Evolutionary conservation across 2,329 filamentous ascomycete genomes (phyloP).

Genomic region (Peltaster fructicola): DNA sequence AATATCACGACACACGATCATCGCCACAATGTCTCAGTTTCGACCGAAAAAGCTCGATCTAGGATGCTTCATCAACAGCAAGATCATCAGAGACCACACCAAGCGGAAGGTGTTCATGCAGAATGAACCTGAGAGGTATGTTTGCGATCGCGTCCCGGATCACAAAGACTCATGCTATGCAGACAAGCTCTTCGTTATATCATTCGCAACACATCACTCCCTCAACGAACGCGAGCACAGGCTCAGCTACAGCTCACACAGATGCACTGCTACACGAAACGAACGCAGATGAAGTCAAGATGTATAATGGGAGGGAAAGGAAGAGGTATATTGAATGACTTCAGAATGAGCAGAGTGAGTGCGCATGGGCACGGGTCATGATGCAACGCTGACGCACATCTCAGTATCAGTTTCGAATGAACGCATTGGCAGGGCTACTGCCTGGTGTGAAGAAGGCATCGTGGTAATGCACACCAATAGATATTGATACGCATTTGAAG

Average conservation of each 20-base stretch:
- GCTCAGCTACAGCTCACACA: conserved; percentile 83
- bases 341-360: conserved; percentile 77
- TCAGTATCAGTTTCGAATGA: conserved; percentile 86
- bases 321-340: conserved; percentile 79
- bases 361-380: conserved; percentile 8
- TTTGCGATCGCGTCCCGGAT: neutral
- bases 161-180: neutral
- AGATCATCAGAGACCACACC: conserved; percentile 81
- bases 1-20: neutral
- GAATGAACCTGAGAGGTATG: conserved; percentile 72
- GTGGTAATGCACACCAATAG: conserved; percentile 59
- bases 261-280: conserved; percentile 90
- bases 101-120: conserved; percentile 87
- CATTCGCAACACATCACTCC: conserved; percentile 78
- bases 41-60: conserved; percentile 79
- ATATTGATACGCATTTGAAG: conserved; percentile 1
- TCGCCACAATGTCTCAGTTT: conserved; percentile 42
- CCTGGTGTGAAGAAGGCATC: conserved; percentile 92
- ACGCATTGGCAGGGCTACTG: conserved; percentile 68
- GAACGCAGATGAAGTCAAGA: conserved; percentile 84
- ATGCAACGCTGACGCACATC: conserved; percentile 3
- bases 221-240: conserved; percentile 65
- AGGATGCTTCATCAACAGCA: conserved; percentile 71
- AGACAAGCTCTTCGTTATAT: conserved; percentile 75
- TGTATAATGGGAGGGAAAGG: conserved; percentile 86